Conservation (phyloP, 2,329 filamentous ascomycete species). For the Pleurostoma richardsiae region DNA sequence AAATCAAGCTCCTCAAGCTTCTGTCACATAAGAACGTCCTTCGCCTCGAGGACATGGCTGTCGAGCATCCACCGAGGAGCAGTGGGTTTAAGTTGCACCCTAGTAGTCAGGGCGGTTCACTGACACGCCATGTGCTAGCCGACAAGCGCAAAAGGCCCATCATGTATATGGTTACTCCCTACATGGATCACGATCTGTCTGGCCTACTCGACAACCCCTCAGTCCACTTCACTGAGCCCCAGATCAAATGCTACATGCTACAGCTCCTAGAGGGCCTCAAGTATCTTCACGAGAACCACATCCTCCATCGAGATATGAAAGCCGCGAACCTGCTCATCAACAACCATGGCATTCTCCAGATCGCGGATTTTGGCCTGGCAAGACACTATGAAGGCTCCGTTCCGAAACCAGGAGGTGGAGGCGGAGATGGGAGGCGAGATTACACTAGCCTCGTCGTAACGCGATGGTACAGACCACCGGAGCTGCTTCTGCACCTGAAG, state of each 20-base stretch:
- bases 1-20: constrained; percentile 96
- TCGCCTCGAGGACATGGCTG: constrained; percentile 89
- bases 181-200: constrained; percentile 99
- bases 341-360: constrained; percentile 88
- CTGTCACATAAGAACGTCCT: constrained; percentile 88
- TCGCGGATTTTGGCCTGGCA: constrained; percentile 94
- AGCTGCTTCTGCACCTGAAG: constrained; percentile 81
- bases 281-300: constrained; percentile 85
- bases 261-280: constrained; percentile 85
- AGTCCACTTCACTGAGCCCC: constrained; percentile 78
- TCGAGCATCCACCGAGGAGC: constrained; percentile 67
- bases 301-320: constrained; percentile 98
- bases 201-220: constrained; percentile 92
- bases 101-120: constrained; percentile 4
- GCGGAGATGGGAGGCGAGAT: constrained; percentile 79
- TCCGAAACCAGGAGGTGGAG: constrained; percentile 71
- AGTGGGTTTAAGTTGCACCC: constrained; percentile 32
- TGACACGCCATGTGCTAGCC: constrained; percentile 32
- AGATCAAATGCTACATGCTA: constrained; percentile 97
- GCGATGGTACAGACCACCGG: constrained; percentile 92
- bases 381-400: constrained; percentile 84
- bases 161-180: constrained; percentile 98
- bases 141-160: constrained; percentile 78
- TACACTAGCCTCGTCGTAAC: constrained; percentile 98
- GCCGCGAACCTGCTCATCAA: constrained; percentile 95